Percentiles rank a stretch among this genome's conserved stretches.
Conservation (phyloP, 805 yeast genomes). For the Priceomyces castillae region DNA sequence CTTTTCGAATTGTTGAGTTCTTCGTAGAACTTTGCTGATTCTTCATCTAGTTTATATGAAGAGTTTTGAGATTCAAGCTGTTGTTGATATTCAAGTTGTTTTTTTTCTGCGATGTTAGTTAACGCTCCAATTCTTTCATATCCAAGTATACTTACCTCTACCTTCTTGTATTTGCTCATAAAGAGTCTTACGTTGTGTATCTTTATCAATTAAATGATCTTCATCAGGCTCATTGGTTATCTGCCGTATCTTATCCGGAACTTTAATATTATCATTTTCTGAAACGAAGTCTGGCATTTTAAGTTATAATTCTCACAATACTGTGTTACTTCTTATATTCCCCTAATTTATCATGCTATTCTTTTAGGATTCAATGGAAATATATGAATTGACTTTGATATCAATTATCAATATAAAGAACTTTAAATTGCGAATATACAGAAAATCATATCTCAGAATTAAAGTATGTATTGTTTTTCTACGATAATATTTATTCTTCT, state of each 20-base stretch:
- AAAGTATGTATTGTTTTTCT: neutral
- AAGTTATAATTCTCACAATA: too few species aligned
- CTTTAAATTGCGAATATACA: neutral
- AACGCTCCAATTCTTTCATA: neutral
- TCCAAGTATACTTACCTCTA: conserved; percentile 24
- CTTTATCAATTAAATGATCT: conserved; percentile 8
- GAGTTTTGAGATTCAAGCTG: conserved; percentile 34
- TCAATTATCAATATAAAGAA: too few species aligned
- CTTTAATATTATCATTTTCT: conserved; percentile 7
- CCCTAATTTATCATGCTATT: too few species aligned
- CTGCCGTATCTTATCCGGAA: neutral
- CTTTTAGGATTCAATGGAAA: too few species aligned
- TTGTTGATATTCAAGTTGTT: conserved; percentile 31
- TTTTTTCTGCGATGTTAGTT: conserved; percentile 26
- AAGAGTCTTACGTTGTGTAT: conserved; percentile 35
- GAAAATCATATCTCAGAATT: neutral
- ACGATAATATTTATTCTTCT: neutral
- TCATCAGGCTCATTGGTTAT: conserved; percentile 2
- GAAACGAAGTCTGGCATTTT: conserved; percentile 14
- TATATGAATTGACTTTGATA: too few species aligned
- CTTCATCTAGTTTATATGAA: conserved; percentile 38
- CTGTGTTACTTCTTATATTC: too few species aligned
- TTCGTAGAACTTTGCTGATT: conserved; percentile 35
- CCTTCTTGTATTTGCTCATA: conserved; percentile 42
- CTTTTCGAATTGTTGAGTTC: conserved; percentile 19